A percentile compares a stretch with the other conserved stretches of the same genome.
phyloP scores from a whole-genome alignment of 768 basidiomycete genomes.

The Lactifluus subvellereus region DNA sequence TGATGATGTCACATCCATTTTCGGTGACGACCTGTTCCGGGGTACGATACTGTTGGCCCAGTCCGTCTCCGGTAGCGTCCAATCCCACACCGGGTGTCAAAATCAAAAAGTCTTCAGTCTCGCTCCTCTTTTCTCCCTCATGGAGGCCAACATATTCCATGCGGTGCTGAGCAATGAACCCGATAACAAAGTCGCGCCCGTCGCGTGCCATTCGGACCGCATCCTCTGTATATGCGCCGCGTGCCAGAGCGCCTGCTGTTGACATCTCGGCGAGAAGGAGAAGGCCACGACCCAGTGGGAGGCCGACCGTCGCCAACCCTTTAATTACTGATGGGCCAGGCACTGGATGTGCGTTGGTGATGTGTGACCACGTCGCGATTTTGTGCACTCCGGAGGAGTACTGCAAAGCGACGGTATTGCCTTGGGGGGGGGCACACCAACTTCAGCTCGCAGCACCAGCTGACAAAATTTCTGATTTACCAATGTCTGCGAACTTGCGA shows the following conservation, averaged over 20 bases:
- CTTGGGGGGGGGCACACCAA: conserved; percentile 37
- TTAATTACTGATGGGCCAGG: conserved; percentile 92
- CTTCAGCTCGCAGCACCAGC: background rate
- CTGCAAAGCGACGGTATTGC: conserved; percentile 93
- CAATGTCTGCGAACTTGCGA: conserved; percentile 98
- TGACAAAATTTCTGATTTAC: conserved; percentile 38
- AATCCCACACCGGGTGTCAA: conserved; percentile 91
- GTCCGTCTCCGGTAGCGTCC: conserved; percentile 48
- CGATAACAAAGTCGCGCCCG: conserved; percentile 84
- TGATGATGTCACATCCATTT: conserved; percentile 90
- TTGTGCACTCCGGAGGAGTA: conserved; percentile 90
- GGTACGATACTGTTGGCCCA: conserved; percentile 71
- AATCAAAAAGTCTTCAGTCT: conserved; percentile 74
- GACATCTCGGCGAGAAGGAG: conserved; percentile 97
- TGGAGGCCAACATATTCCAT: conserved; percentile 60
- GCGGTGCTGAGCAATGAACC: conserved; percentile 87
- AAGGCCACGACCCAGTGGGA: conserved; percentile 79
- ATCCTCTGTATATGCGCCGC: conserved; percentile 74
- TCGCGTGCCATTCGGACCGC: conserved; percentile 85
- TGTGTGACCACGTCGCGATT: conserved; percentile 93
- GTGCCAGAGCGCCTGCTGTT: conserved; percentile 78
- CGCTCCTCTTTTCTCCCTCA: conserved; percentile 23
- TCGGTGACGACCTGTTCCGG: conserved; percentile 77
- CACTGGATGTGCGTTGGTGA: conserved; percentile 94
- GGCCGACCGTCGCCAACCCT: conserved; percentile 84